phyloP scores from a whole-genome alignment of 2,329 filamentous ascomycete species.

The Acrocalymma vagum region DNA sequence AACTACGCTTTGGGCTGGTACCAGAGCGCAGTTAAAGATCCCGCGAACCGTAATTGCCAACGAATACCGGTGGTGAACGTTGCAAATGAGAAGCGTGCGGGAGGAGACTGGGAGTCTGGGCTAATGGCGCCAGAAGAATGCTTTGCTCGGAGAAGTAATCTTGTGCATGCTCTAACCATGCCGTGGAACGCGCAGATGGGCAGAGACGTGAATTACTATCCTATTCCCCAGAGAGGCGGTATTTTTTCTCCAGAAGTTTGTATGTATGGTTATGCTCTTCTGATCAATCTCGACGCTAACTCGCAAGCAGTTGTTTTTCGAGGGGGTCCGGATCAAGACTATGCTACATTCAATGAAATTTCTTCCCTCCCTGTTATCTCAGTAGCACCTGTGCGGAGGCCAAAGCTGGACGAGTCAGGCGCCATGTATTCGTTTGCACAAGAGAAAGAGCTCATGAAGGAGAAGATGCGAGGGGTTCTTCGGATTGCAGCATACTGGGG shows the following conservation, averaged over 20 bases:
- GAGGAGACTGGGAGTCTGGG: constrained; percentile 81
- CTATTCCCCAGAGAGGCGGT: constrained; percentile 73
- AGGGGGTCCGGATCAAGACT: constrained; percentile 64
- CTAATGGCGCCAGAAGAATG: constrained; percentile 74
- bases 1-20: constrained; percentile 68
- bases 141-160: constrained; percentile 76
- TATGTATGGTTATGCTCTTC: constrained; percentile 47
- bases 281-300: constrained; percentile 12
- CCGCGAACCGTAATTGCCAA: constrained; percentile 33
- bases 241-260: constrained; percentile 75
- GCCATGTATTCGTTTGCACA: constrained; percentile 75
- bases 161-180: constrained; percentile 72
- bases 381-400: constrained; percentile 75
- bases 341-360: constrained; percentile 54
- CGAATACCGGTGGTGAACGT: constrained; percentile 73
- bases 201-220: constrained; percentile 66
- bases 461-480: constrained; percentile 76
- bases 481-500: constrained; percentile 67
- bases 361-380: constrained; percentile 74
- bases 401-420: constrained; percentile 74
- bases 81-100: constrained; percentile 78
- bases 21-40: constrained; percentile 42
- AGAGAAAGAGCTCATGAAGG: constrained; percentile 75
- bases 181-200: constrained; percentile 56
- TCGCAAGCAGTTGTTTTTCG: constrained; percentile 70